These are phyloP conservation scores for Dianthus caryophyllus DNA, from an alignment of 148 eudicot genomes.

Conservation along the genomic window DNA sequence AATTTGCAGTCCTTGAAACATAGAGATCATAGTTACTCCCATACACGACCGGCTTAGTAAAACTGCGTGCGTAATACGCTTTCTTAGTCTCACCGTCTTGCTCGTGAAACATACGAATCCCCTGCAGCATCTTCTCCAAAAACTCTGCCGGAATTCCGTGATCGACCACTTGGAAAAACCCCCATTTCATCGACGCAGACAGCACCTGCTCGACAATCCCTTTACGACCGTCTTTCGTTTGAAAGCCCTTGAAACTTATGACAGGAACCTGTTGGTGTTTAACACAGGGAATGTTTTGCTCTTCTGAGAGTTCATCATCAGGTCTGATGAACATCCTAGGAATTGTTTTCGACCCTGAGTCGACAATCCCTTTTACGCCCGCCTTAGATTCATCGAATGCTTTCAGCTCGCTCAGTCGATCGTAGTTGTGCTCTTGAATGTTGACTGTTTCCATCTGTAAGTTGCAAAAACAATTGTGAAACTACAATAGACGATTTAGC, in stretches of 20 bases:
- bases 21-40: constrained; percentile 35
- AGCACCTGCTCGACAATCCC: constrained; percentile 15
- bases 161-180: constrained; percentile 36
- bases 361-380: constrained; percentile 39
- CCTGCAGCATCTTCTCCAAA: constrained; percentile 25
- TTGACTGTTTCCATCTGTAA: not conserved
- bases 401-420: constrained; percentile 18
- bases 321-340: constrained; percentile 35
- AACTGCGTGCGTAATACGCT: constrained; percentile 31
- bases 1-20: constrained; percentile 18
- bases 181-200: constrained; percentile 24
- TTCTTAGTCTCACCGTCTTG: constrained; percentile 33
- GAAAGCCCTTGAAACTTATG: constrained; percentile 12
- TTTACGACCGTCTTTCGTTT: not conserved
- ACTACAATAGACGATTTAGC: no score
- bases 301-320: constrained; percentile 21
- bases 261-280: constrained; percentile 19
- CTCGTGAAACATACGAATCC: constrained; percentile 30
- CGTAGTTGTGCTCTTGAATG: not conserved
- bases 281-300: not conserved
- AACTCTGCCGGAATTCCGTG: constrained; percentile 34
- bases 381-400: constrained; percentile 34
- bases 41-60: constrained; percentile 15
- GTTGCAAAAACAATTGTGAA: no score
- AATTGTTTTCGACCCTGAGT: constrained; percentile 19